Conservation (phyloP, 2,329 filamentous ascomycete species). For the Dactylonectria macrodidyma region DNA sequence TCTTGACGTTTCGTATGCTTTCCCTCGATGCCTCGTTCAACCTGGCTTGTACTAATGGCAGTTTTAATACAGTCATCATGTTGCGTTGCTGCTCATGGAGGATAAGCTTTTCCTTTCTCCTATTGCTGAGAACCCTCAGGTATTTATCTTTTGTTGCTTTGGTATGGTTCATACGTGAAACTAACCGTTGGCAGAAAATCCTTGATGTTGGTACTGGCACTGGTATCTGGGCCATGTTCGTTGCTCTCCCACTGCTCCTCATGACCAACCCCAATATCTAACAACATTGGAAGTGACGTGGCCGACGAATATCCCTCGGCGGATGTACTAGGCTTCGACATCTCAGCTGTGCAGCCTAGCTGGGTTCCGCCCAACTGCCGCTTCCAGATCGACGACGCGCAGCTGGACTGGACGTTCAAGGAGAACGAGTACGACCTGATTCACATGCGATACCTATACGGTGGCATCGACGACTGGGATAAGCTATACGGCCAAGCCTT, state of each 20-base stretch:
- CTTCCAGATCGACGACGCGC: conserved; percentile 55
- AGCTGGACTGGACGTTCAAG: conserved; percentile 60
- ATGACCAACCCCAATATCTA: background rate
- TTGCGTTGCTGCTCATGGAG: conserved; percentile 46
- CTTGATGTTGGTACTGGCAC: conserved; percentile 72
- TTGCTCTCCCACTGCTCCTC: background rate
- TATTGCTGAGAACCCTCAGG: conserved; percentile 28
- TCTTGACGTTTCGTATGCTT: conserved; percentile 32
- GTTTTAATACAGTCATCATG: conserved; percentile 28
- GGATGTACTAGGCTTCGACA: conserved; percentile 53
- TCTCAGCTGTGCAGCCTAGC: conserved; percentile 53
- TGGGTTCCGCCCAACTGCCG: conserved; percentile 50
- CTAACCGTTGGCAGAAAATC: conserved; percentile 32
- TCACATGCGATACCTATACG: conserved; percentile 70
- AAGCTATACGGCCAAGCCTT: conserved; percentile 67
- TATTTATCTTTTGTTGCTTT: background rate
- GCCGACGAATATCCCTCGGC: conserved; percentile 49
- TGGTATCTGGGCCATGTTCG: conserved; percentile 66
- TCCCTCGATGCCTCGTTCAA: background rate
- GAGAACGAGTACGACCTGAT: conserved; percentile 69
- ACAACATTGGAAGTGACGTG: conserved; percentile 40
- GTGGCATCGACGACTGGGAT: conserved; percentile 70
- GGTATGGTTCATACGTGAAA: background rate
- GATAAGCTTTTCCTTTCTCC: conserved; percentile 55
- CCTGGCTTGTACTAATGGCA: background rate